These are phyloP conservation scores for Pigoraptor vietnamica DNA, from an alignment of 78 protist genomes.

Conservation along the genomic window DNA sequence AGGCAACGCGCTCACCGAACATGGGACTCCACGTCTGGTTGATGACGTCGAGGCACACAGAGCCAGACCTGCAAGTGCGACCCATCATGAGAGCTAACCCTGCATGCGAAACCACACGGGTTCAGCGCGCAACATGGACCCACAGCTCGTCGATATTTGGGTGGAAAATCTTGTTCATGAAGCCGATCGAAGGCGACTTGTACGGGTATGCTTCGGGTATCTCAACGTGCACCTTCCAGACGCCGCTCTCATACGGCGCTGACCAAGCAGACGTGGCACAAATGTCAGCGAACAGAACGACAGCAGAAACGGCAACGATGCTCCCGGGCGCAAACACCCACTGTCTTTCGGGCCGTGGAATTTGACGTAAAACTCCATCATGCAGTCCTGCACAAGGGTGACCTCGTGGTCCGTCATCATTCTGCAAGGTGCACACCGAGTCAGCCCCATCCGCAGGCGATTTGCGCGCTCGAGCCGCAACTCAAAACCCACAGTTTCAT, in stretches of 20 bases:
- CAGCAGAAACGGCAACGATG: too few relatives aligned
- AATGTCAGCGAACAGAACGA: background rate
- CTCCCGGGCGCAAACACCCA: slow-evolving; percentile 7
- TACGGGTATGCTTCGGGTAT: slow-evolving; percentile 92
- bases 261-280: background rate
- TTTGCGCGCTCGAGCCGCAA: background rate
- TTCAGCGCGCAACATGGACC: too few relatives aligned
- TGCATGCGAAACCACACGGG: too few relatives aligned
- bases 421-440: background rate
- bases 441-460: background rate
- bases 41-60: slow-evolving; percentile 95
- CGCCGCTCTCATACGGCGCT: slow-evolving; percentile 88
- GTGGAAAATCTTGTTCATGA: slow-evolving; percentile 87
- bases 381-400: slow-evolving; percentile 33
- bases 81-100: background rate
- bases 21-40: slow-evolving; percentile 98
- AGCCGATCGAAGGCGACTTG: slow-evolving; percentile 94
- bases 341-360: slow-evolving; percentile 80
- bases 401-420: slow-evolving; percentile 72
- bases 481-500: slow-evolving; percentile 58
- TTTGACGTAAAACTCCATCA: slow-evolving; percentile 49
- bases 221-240: slow-evolving; percentile 86
- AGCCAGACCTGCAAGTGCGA: slow-evolving; percentile 77
- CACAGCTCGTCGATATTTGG: slow-evolving; percentile 93
- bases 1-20: slow-evolving; percentile 70